phyloP scores from a whole-genome alignment of 306 rosid genomes.

The Arachis hypogaea region DNA sequence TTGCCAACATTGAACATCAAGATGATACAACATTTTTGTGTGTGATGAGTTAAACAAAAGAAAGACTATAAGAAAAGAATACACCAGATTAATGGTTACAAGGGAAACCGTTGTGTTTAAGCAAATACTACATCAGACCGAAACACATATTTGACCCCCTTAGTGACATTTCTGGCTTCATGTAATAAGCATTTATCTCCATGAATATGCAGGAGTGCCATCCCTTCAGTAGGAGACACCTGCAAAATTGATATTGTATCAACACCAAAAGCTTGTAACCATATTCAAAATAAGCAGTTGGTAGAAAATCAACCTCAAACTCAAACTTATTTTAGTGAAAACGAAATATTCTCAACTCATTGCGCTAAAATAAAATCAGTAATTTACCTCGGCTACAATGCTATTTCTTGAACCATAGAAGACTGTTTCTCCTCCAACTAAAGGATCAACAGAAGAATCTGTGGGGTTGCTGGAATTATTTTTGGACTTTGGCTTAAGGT shows the following conservation, averaged over 20 bases:
- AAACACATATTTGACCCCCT: conserved; percentile 81
- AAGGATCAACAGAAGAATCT: conserved; percentile 56
- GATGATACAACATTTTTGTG: neutral
- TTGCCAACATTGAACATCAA: conserved; percentile 19
- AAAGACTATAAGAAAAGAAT: conserved; percentile 31
- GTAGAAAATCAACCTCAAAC: neutral
- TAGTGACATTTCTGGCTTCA: conserved; percentile 84
- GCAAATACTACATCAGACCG: conserved; percentile 86
- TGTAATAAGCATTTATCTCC: conserved; percentile 92
- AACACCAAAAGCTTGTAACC: conserved; percentile 39
- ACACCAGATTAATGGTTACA: conserved; percentile 30
- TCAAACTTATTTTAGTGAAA: conserved; percentile 2
- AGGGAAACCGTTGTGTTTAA: conserved; percentile 48
- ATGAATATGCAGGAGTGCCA: conserved; percentile 90
- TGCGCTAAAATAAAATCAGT: conserved; percentile 4
- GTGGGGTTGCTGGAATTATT: conserved; percentile 41
- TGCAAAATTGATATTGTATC: conserved; percentile 38
- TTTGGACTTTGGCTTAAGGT: conserved; percentile 58
- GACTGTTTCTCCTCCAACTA: conserved; percentile 92
- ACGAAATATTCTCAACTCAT: conserved; percentile 8
- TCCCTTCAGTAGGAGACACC: conserved; percentile 91
- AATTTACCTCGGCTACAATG: conserved; percentile 75
- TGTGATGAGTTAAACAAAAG: conserved; percentile 23
- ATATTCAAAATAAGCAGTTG: conserved; percentile 19
- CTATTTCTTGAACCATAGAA: conserved; percentile 83